Percentiles rank a stretch among this genome's conserved stretches.
Conservation (phyloP, 148 eudicot species). For the Diospyros kaki region DNA sequence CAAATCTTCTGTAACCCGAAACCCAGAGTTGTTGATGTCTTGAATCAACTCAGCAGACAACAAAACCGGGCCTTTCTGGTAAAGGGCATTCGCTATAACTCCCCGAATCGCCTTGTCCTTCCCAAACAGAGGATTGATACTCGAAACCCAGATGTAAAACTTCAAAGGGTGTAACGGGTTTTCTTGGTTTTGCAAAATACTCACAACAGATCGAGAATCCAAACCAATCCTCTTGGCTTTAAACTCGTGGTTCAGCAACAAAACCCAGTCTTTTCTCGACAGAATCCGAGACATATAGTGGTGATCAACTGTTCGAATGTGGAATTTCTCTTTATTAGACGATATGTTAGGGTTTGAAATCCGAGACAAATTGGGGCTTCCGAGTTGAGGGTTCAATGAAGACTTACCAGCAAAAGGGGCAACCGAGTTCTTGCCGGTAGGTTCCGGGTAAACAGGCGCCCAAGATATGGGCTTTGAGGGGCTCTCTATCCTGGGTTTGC, state of each 20-base stretch:
- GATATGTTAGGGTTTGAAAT: conserved; percentile 9
- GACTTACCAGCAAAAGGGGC: conserved; percentile 27
- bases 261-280: conserved; percentile 71
- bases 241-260: conserved; percentile 73
- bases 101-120: conserved; percentile 46
- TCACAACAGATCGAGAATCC: conserved; percentile 44
- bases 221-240: conserved; percentile 48
- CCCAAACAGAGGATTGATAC: conserved; percentile 33
- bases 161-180: conserved; percentile 48
- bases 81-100: conserved; percentile 53
- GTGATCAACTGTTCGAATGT: conserved; percentile 40
- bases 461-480: conserved; percentile 6
- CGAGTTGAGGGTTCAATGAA: conserved; percentile 18
- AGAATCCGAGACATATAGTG: conserved; percentile 48
- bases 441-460: neutral
- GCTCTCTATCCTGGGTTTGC: conserved; percentile 16
- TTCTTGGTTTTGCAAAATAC: conserved; percentile 78
- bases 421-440: neutral
- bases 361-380: conserved; percentile 16
- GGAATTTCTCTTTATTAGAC: conserved; percentile 11
- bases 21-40: conserved; percentile 55
- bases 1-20: conserved; percentile 57
- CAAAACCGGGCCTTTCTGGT: conserved; percentile 73
- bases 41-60: conserved; percentile 55
- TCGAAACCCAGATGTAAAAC: conserved; percentile 80